Conservation (phyloP, 2,329 filamentous ascomycete species). For the Botrytis sinoallii region DNA sequence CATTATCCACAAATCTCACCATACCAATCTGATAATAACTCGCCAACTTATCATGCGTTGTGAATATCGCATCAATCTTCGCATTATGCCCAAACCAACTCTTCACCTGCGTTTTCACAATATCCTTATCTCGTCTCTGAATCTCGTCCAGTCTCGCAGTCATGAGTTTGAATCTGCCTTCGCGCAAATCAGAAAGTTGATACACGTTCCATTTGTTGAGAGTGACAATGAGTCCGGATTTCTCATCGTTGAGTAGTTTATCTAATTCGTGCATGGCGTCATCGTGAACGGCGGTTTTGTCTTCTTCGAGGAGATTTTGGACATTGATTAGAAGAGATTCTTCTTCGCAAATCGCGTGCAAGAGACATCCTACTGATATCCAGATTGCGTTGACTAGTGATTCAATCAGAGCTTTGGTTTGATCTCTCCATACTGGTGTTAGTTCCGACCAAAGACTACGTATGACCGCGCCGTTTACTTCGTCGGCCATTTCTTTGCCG, state of each 20-base stretch:
- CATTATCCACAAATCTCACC: slow-evolving; percentile 27
- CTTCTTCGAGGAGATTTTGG: background rate
- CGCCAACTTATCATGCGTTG: slow-evolving; percentile 20
- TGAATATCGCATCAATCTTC: slow-evolving; percentile 18
- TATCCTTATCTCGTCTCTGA: background rate
- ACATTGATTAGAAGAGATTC: background rate
- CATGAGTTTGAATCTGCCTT: background rate
- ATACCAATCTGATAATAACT: slow-evolving; percentile 24
- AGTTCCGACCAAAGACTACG: background rate
- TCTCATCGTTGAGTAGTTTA: background rate
- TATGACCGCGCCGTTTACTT: background rate
- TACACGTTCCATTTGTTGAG: background rate
- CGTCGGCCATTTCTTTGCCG: background rate
- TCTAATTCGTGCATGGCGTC: background rate
- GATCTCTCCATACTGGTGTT: background rate
- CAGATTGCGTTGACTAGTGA: background rate
- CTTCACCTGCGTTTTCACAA: background rate
- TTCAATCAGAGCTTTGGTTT: background rate
- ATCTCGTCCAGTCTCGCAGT: background rate
- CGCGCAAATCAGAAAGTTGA: background rate
- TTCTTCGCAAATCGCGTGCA: background rate
- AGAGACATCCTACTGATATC: background rate
- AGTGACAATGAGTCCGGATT: background rate
- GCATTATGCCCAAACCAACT: background rate
- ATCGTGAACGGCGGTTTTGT: background rate